phyloP scores from a whole-genome alignment of 768 basidiomycete genomes.

The Leccinum barrowsii region DNA sequence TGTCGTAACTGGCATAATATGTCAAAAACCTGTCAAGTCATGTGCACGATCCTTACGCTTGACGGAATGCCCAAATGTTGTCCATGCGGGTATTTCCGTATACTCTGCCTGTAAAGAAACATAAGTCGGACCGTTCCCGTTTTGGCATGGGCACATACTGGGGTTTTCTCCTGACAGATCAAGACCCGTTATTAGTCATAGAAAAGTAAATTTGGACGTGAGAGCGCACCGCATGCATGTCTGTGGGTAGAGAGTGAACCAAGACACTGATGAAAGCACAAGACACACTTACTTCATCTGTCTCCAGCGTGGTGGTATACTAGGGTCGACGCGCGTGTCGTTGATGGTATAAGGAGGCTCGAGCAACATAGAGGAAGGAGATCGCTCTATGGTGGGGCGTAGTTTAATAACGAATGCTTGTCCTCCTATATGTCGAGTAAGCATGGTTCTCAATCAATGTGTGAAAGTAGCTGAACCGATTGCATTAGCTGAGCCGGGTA shows the following conservation, averaged over 20 bases:
- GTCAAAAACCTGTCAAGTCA: not conserved
- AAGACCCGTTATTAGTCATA: not conserved
- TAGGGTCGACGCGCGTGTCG: conserved; percentile 36
- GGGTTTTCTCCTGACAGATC: conserved; percentile 45
- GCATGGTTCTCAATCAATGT: conserved; percentile 1
- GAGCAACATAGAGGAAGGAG: conserved; percentile 76
- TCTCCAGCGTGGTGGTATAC: conserved; percentile 60
- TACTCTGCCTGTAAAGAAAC: conserved; percentile 14
- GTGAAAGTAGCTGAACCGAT: conserved; percentile 50
- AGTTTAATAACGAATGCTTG: conserved; percentile 88
- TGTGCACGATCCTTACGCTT: conserved; percentile 35
- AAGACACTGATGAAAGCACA: not conserved
- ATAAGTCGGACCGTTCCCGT: not conserved
- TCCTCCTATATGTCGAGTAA: conserved; percentile 51
- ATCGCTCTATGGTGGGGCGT: conserved; percentile 70
- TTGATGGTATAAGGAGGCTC: conserved; percentile 74
- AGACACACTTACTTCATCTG: conserved; percentile 64
- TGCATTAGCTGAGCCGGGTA: conserved; percentile 74
- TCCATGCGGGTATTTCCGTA: conserved; percentile 45
- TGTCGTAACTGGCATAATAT: conserved; percentile 39
- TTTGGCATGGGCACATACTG: conserved; percentile 22
- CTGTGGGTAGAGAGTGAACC: conserved; percentile 27
- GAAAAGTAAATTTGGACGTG: not conserved
- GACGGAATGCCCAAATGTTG: conserved; percentile 48
- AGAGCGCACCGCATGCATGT: conserved; percentile 54